Conservation (phyloP, 306 rosid species). For the Carpinus viminea region DNA sequence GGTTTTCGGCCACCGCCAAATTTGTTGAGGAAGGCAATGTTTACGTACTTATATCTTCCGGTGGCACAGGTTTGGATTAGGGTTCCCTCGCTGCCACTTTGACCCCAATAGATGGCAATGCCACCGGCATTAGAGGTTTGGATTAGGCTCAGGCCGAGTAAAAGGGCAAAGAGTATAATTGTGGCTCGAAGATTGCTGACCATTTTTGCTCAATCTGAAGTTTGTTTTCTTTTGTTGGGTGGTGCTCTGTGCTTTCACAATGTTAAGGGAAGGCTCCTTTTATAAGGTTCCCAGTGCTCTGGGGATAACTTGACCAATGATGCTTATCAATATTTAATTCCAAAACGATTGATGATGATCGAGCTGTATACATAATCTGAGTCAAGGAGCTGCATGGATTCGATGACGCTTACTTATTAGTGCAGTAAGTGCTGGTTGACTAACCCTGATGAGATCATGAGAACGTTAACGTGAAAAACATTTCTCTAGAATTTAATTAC, state of each 20-base stretch:
- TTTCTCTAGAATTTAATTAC: no score
- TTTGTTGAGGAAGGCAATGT: constrained; percentile 40
- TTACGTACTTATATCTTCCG: constrained; percentile 35
- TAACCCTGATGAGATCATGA: no score
- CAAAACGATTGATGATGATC: no score
- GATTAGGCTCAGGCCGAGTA: constrained; percentile 8
- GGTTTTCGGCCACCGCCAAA: constrained; percentile 41
- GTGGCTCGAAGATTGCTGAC: constrained; percentile 9
- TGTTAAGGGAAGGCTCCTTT: not conserved
- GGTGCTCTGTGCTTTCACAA: not conserved
- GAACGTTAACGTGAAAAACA: no score
- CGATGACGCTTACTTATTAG: no score
- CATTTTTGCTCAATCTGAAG: constrained; percentile 24
- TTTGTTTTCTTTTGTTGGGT: not conserved
- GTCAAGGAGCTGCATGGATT: no score
- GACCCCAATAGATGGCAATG: constrained; percentile 66
- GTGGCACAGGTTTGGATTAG: constrained; percentile 53
- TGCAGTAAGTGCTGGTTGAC: no score
- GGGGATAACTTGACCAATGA: not conserved
- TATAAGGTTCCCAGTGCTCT: not conserved
- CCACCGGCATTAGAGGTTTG: constrained; percentile 22
- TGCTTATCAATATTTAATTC: no score
- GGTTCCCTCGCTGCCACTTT: constrained; percentile 43
- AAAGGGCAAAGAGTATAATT: constrained; percentile 19
- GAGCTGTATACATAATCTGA: no score